Percentiles rank a stretch among this genome's conserved stretches.
Conservation (phyloP, 257 asterid genomes). For the Cruciata laevipes region DNA sequence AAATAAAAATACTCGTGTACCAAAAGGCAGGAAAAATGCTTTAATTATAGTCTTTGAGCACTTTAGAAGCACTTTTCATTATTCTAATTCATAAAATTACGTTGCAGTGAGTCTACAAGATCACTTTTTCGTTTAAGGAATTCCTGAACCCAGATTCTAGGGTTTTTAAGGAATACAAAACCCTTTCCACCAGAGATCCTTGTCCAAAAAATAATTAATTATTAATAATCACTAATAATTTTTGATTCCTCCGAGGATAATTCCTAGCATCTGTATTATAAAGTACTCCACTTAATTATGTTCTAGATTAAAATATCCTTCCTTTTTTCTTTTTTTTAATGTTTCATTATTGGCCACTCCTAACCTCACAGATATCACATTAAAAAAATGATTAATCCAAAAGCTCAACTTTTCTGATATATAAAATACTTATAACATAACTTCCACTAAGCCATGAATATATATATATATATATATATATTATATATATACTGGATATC, state of each 20-base stretch:
- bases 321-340: background rate
- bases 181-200: background rate
- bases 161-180: background rate
- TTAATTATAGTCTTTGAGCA: background rate
- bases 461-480: too few species aligned
- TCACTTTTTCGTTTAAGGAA: background rate
- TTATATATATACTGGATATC: too few species aligned
- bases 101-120: background rate
- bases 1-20: background rate
- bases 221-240: too few species aligned
- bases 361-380: background rate
- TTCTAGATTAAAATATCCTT: background rate
- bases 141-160: background rate
- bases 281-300: background rate
- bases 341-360: background rate
- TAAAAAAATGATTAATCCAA: too few species aligned
- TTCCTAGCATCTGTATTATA: background rate
- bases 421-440: too few species aligned
- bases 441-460: background rate
- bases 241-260: background rate
- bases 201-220: background rate
- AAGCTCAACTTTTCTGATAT: background rate
- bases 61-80: background rate
- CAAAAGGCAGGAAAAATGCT: background rate
- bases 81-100: background rate